phyloP scores from a whole-genome alignment of 179 eudicot genomes.

The Pouteria campechiana region DNA sequence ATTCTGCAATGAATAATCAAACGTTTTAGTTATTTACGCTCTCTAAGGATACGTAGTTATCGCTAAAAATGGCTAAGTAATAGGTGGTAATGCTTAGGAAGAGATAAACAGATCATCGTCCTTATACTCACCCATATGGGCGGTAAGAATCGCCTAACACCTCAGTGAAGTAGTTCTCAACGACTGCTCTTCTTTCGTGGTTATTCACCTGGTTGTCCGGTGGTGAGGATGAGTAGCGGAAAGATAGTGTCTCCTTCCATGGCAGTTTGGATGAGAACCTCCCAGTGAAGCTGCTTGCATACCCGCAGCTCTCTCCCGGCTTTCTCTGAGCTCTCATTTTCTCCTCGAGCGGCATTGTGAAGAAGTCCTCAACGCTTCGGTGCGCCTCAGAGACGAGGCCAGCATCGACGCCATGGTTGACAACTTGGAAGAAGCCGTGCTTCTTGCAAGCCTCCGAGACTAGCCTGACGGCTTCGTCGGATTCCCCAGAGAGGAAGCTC shows the following conservation, averaged over 20 bases:
- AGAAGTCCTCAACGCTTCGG: constrained; percentile 44
- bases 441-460: constrained; percentile 58
- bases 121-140: constrained; percentile 44
- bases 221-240: constrained; percentile 33
- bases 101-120: background rate
- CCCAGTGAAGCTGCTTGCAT: constrained; percentile 74
- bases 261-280: constrained; percentile 77
- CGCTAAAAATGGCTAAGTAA: no score
- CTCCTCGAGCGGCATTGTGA: constrained; percentile 34
- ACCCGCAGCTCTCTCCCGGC: constrained; percentile 66
- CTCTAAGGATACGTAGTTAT: no score
- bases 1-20: constrained; percentile 16
- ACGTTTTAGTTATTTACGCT: no score
- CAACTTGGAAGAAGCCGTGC: constrained; percentile 70
- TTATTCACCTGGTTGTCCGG: no score
- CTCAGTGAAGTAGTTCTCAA: constrained; percentile 40
- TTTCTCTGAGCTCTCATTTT: constrained; percentile 59
- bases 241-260: constrained; percentile 93
- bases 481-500: constrained; percentile 42
- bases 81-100: no score
- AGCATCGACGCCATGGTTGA: constrained; percentile 52
- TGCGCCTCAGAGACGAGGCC: constrained; percentile 45
- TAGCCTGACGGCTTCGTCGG: constrained; percentile 26
- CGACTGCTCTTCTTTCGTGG: constrained; percentile 17
- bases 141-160: constrained; percentile 43